These are phyloP conservation scores for Hypoxylon fragiforme DNA, from an alignment of 495 filamentous ascomycete species.

Conservation along the genomic window DNA sequence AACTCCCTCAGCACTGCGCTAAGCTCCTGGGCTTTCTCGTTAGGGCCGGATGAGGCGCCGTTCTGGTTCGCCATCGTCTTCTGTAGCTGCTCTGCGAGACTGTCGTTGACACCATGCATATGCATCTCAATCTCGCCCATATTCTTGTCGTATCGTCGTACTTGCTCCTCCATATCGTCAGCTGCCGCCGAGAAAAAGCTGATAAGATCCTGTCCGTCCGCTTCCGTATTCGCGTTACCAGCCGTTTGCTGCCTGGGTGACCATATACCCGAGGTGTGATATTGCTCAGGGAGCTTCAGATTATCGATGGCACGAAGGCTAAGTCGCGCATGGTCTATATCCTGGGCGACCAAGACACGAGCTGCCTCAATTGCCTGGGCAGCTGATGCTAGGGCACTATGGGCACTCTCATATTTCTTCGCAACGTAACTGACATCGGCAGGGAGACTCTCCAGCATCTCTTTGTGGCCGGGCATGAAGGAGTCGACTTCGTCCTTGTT, in stretches of 20 bases:
- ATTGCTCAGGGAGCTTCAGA: conserved; percentile 73
- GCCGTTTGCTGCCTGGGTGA: conserved; percentile 42
- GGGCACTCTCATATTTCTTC: conserved; percentile 71
- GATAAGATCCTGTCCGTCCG: conserved; percentile 71
- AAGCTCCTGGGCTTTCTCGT: conserved; percentile 54
- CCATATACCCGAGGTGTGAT: conserved; percentile 65
- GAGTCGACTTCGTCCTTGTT: conserved; percentile 59
- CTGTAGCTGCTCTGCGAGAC: conserved; percentile 69
- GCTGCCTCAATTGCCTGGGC: conserved; percentile 69
- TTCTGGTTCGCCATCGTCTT: conserved; percentile 62
- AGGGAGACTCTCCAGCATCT: conserved; percentile 66
- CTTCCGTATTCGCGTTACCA: conserved; percentile 42
- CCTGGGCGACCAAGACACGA: conserved; percentile 62
- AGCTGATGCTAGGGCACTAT: conserved; percentile 72
- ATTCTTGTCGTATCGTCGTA: conserved; percentile 67
- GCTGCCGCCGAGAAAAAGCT: conserved; percentile 74
- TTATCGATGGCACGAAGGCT: conserved; percentile 77
- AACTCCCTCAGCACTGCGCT: conserved; percentile 73
- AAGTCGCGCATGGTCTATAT: conserved; percentile 72
- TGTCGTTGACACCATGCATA: conserved; percentile 72
- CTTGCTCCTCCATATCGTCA: conserved; percentile 69
- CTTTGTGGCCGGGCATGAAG: conserved; percentile 66
- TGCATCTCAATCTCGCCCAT: conserved; percentile 83
- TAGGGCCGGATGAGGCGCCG: conserved; percentile 44
- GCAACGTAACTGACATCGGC: conserved; percentile 75